Evolutionary conservation across 495 filamentous ascomycete species (phyloP).

Genomic region (Podospora sp.): DNA sequence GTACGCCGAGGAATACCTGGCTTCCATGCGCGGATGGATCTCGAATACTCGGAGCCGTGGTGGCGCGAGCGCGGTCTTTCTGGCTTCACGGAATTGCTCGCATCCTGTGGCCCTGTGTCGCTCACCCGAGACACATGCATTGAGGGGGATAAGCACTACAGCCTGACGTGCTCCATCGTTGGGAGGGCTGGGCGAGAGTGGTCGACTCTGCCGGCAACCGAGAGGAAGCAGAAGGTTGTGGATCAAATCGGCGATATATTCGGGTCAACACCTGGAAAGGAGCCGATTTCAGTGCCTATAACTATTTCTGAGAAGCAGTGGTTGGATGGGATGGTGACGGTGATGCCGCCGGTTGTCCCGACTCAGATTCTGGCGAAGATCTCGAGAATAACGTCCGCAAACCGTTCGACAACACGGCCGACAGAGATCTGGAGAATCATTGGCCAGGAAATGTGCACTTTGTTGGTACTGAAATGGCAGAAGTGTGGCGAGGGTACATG

Average conservation of each 20-base stretch:
- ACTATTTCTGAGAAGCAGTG: conserved; percentile 6
- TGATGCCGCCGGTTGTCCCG: conserved; percentile 12
- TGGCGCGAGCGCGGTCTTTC: conserved; percentile 39
- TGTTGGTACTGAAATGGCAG: conserved; percentile 49
- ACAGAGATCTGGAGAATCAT: conserved; percentile 28
- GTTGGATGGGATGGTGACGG: conserved; percentile 1
- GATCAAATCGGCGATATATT: conserved; percentile 17
- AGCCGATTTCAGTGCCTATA: not conserved
- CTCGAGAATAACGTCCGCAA: no score
- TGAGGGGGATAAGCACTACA: conserved; percentile 37
- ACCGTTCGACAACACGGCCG: conserved; percentile 27
- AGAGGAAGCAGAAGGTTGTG: not conserved
- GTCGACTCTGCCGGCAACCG: not conserved
- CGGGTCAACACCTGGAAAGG: not conserved
- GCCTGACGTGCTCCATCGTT: conserved; percentile 47
- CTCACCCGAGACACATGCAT: conserved; percentile 47
- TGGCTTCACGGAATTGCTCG: conserved; percentile 41
- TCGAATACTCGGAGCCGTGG: conserved; percentile 42
- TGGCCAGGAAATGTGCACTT: conserved; percentile 48
- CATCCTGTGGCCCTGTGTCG: conserved; percentile 36
- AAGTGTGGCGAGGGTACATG: conserved; percentile 54
- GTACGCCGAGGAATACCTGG: conserved; percentile 35
- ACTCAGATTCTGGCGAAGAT: no score
- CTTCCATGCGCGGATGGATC: conserved; percentile 44
- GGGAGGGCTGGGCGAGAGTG: conserved; percentile 17